These are phyloP conservation scores for Cyberlindnera bimundalis DNA, from an alignment of 805 yeast genomes.

Conservation along the genomic window DNA sequence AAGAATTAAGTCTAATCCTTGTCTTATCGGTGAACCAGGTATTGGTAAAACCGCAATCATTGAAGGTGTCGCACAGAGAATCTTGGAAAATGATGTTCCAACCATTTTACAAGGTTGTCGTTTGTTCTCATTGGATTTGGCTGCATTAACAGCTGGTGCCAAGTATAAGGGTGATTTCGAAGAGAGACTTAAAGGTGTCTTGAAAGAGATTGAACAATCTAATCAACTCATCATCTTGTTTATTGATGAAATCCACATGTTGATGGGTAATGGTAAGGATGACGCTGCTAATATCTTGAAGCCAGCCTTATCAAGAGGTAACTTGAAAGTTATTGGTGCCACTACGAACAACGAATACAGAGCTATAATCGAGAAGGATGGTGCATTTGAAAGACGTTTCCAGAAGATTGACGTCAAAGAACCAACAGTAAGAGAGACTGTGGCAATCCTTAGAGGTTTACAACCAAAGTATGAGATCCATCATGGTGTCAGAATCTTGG, in stretches of 20 bases:
- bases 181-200: slow-evolving; percentile 95
- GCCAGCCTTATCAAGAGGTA: slow-evolving; percentile 96
- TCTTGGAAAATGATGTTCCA: slow-evolving; percentile 94
- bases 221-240: slow-evolving; percentile 83
- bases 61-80: slow-evolving; percentile 98
- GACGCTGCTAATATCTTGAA: slow-evolving; percentile 96
- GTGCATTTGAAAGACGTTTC: slow-evolving; percentile 98
- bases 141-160: slow-evolving; percentile 98
- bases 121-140: slow-evolving; percentile 85
- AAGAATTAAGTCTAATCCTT: slow-evolving; percentile 95
- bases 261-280: slow-evolving; percentile 98
- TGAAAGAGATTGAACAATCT: slow-evolving; percentile 88
- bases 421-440: slow-evolving; percentile 87
- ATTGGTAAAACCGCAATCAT: slow-evolving; percentile 98
- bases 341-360: slow-evolving; percentile 95
- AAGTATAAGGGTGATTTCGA: slow-evolving; percentile 98
- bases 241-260: slow-evolving; percentile 98
- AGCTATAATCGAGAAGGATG: slow-evolving; percentile 90
- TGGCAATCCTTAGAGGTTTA: slow-evolving; percentile 93
- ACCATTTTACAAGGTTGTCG: slow-evolving; percentile 76
- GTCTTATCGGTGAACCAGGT: slow-evolving; percentile 98
- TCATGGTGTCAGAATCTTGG: slow-evolving; percentile 95
- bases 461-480: slow-evolving; percentile 95
- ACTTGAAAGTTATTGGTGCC: slow-evolving; percentile 96
- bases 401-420: slow-evolving; percentile 96